Conservation (phyloP, 371 early-diverging fungal genomes). For the Mortierella sp. region DNA sequence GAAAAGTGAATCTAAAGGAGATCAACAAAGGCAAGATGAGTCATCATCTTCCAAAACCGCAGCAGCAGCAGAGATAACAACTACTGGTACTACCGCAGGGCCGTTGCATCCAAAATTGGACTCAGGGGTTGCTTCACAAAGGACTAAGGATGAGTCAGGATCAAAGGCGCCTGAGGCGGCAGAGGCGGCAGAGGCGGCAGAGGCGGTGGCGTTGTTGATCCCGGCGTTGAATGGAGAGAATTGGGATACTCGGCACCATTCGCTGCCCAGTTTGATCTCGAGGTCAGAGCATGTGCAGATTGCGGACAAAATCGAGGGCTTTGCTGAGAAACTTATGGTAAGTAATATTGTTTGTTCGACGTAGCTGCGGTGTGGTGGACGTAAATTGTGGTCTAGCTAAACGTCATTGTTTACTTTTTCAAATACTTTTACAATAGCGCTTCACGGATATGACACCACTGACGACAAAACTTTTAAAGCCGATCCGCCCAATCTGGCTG, state of each 20-base stretch:
- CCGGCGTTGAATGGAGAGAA: slow-evolving; percentile 26
- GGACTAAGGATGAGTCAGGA: background rate
- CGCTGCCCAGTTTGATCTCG: slow-evolving; percentile 75
- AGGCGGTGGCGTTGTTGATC: background rate
- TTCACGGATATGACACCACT: slow-evolving; percentile 67
- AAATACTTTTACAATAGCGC: slow-evolving; percentile 14
- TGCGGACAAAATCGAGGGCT: slow-evolving; percentile 64
- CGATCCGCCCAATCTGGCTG: slow-evolving; percentile 87
- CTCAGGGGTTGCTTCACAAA: background rate
- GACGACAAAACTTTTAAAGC: slow-evolving; percentile 65
- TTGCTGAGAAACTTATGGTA: slow-evolving; percentile 74
- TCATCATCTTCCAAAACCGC: background rate
- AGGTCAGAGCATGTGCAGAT: slow-evolving; percentile 85
- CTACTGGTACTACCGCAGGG: background rate
- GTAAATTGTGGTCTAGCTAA: background rate
- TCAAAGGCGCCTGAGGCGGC: background rate
- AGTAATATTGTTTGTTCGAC: background rate
- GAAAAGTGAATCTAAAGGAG: background rate
- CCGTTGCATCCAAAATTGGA: no score
- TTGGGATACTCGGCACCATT: slow-evolving; percentile 78
- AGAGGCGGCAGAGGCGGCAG: background rate
- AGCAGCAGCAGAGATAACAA: background rate
- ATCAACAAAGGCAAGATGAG: slow-evolving; percentile 1
- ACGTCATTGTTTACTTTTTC: background rate
- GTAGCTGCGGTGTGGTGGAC: background rate